phyloP scores from a whole-genome alignment of 805 yeast genomes.

The Suhomyces faveliae region DNA sequence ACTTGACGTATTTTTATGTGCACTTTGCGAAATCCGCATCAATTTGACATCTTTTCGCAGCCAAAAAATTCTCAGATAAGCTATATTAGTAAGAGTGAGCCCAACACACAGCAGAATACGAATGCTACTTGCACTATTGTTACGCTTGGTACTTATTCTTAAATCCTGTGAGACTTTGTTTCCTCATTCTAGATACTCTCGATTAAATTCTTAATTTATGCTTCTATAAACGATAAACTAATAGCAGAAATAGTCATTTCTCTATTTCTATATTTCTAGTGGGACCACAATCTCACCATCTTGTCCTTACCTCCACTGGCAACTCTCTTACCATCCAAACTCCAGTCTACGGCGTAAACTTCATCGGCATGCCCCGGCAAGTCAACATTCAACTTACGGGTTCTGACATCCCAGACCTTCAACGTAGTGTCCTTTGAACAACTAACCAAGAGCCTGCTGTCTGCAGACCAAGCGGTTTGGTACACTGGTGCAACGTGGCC shows the following conservation, averaged over 20 bases:
- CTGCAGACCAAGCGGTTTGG: conserved; percentile 97
- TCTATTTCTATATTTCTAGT: conserved; percentile 27
- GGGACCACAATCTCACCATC: conserved; percentile 92
- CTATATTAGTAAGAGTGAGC: no score
- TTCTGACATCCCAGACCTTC: conserved; percentile 93
- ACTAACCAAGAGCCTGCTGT: conserved; percentile 84
- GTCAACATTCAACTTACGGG: conserved; percentile 80
- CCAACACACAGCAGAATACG: no score
- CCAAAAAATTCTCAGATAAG: no score
- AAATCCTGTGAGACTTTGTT: no score
- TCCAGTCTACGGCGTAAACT: conserved; percentile 97
- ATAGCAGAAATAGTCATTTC: no score
- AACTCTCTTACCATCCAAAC: conserved; percentile 88
- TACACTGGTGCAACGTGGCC: conserved; percentile 98
- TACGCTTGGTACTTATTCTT: no score
- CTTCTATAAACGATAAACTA: no score
- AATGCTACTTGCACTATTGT: no score
- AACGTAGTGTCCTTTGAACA: conserved; percentile 95
- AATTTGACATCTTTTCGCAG: no score
- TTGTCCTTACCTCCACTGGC: conserved; percentile 99
- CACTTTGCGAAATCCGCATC: no score
- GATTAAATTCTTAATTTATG: not conserved
- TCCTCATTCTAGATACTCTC: no score
- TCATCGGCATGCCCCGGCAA: conserved; percentile 96
- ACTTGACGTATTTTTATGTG: no score